A percentile compares a stretch with the other conserved stretches of the same genome.
Evolutionary conservation across 2,329 filamentous ascomycete species (phyloP).

Genomic region (Trichoderma arundinaceum): DNA sequence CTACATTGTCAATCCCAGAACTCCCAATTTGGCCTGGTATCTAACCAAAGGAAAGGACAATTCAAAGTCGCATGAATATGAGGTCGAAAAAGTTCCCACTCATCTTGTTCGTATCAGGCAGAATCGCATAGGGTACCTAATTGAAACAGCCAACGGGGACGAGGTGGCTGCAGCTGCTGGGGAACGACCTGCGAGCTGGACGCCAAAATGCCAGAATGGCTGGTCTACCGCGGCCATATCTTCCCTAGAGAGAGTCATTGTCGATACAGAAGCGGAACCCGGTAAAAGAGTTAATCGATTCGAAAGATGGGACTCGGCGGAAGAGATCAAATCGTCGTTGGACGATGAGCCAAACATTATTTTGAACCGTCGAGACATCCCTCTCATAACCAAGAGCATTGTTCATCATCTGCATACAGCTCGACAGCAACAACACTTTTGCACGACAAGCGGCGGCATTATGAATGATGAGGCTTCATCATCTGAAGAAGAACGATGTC

Average conservation of each 20-base stretch:
- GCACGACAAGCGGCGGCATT: not conserved
- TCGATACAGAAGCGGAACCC: not conserved
- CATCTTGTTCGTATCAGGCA: constrained; percentile 15
- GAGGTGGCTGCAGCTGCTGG: not conserved
- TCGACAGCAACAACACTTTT: not conserved
- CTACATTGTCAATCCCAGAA: constrained; percentile 32
- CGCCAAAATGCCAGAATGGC: not conserved
- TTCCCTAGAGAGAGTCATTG: not conserved
- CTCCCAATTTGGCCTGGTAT: constrained; percentile 28
- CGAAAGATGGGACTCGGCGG: not conserved
- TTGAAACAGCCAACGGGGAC: constrained; percentile 29
- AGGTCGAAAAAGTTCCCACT: constrained; percentile 32
- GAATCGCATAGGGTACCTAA: constrained; percentile 29
- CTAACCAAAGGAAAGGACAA: constrained; percentile 22
- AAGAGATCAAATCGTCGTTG: not conserved
- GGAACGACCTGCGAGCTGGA: constrained; percentile 2
- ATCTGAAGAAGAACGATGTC: not conserved
- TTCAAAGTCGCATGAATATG: constrained; percentile 1
- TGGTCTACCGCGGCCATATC: not conserved
- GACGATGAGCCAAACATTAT: not conserved
- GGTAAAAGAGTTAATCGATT: constrained; percentile 16
- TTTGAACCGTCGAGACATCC: constrained; percentile 11
- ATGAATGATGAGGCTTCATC: not conserved
- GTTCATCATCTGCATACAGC: not conserved
- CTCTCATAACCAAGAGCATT: constrained; percentile 18